These are phyloP conservation scores for Biscogniauxia marginata DNA, from an alignment of 2,329 filamentous ascomycete genomes.

Conservation along the genomic window DNA sequence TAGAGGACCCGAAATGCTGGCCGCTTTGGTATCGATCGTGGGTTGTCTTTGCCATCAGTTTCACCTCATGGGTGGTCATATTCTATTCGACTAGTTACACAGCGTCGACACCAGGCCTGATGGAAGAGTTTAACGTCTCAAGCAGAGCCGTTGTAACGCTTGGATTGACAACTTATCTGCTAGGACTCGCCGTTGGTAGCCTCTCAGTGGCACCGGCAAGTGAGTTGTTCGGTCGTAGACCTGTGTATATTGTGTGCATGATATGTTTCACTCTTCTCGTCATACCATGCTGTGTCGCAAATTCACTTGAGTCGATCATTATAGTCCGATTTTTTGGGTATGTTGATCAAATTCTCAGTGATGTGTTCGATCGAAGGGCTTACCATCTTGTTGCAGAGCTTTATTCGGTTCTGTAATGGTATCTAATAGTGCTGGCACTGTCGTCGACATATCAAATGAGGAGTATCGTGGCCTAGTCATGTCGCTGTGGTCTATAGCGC, in stretches of 20 bases:
- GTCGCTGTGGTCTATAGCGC: conserved; percentile 79
- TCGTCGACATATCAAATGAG: conserved; percentile 80
- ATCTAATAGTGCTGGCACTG: conserved; percentile 76
- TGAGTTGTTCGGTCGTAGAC: conserved; percentile 66
- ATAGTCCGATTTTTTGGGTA: conserved; percentile 71
- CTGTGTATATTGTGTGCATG: conserved; percentile 69
- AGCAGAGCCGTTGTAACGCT: conserved; percentile 64
- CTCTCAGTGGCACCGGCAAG: conserved; percentile 72
- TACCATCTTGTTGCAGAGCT: conserved; percentile 41
- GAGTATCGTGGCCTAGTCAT: conserved; percentile 80
- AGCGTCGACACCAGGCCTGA: conserved; percentile 66
- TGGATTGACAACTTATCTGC: conserved; percentile 75
- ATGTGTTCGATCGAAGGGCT: conserved; percentile 25
- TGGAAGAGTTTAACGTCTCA: conserved; percentile 60
- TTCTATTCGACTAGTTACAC: conserved; percentile 80
- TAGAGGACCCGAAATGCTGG: conserved; percentile 69
- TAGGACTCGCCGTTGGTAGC: conserved; percentile 70
- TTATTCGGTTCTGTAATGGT: conserved; percentile 78
- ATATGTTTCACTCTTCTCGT: conserved; percentile 65
- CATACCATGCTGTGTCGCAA: conserved; percentile 69
- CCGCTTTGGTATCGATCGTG: conserved; percentile 47
- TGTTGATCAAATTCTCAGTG: conserved; percentile 19
- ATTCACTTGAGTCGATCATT: conserved; percentile 67
- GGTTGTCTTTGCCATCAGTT: conserved; percentile 45
- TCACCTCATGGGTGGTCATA: conserved; percentile 53